These are phyloP conservation scores for Tricholoma sp. DNA, from an alignment of 768 basidiomycete species.

Conservation along the genomic window DNA sequence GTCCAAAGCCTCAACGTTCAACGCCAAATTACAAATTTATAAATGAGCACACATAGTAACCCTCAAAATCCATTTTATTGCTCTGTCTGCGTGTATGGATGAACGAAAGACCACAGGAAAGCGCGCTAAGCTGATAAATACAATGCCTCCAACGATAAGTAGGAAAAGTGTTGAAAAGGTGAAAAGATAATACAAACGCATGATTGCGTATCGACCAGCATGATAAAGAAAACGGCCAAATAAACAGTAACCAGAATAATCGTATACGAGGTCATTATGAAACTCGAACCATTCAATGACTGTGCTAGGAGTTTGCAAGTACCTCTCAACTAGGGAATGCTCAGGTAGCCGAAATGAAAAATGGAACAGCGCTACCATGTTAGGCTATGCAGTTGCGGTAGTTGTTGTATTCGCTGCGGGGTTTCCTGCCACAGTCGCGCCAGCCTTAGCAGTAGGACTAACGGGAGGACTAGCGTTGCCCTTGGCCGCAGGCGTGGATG, in stretches of 20 bases:
- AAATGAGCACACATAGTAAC: too few species aligned
- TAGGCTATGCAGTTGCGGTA: background rate
- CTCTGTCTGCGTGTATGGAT: constrained; percentile 7
- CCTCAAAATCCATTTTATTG: constrained; percentile 9
- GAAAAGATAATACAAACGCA: background rate
- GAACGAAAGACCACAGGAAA: constrained; percentile 14
- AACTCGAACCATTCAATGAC: background rate
- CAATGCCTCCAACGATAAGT: constrained; percentile 8
- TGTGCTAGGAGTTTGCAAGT: background rate
- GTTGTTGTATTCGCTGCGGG: background rate
- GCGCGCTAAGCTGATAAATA: constrained; percentile 9
- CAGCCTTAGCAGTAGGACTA: background rate
- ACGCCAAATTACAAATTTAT: too few species aligned
- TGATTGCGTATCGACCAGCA: constrained; percentile 1
- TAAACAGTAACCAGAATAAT: background rate
- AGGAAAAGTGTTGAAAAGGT: background rate
- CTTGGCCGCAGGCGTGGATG: background rate
- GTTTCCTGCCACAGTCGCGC: background rate
- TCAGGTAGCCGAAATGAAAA: background rate
- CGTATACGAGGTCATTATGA: background rate
- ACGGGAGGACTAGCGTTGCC: background rate
- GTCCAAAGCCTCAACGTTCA: too few species aligned
- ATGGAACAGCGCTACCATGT: background rate
- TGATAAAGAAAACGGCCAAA: background rate
- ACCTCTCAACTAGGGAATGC: background rate